Conservation (phyloP, 1,139 yeast genomes). For the Hyphopichia buzzinii region DNA sequence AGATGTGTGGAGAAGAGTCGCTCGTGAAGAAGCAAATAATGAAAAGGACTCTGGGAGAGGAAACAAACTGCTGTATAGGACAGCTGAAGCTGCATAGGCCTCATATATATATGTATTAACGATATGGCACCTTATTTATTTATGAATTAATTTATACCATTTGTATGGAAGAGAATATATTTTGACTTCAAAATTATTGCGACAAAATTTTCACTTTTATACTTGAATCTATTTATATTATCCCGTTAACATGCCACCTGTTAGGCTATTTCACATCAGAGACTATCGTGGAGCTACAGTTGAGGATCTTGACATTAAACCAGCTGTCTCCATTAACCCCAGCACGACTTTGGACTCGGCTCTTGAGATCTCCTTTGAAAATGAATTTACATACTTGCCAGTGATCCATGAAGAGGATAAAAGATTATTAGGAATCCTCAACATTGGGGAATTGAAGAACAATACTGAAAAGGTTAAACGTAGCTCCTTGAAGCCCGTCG, state of each 20-base stretch:
- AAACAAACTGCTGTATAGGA: conserved; percentile 26
- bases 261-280: conserved; percentile 26
- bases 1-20: conserved; percentile 71
- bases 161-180: too few species aligned
- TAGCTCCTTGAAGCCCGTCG: conserved; percentile 28
- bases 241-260: conserved; percentile 3
- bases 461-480: conserved; percentile 20
- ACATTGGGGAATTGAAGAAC: conserved; percentile 44
- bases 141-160: too few species aligned
- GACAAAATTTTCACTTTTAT: too few species aligned
- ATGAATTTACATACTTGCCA: conserved; percentile 57
- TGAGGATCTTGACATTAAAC: conserved; percentile 61
- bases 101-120: conserved; percentile 5
- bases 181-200: too few species aligned
- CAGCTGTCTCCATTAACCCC: conserved; percentile 59
- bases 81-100: conserved; percentile 51
- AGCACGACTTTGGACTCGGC: conserved; percentile 49
- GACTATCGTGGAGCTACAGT: conserved; percentile 56
- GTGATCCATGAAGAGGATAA: conserved; percentile 52
- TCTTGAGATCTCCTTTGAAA: conserved; percentile 50
- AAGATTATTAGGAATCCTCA: conserved; percentile 54
- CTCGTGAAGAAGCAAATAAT: conserved; percentile 38
- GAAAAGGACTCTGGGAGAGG: conserved; percentile 21
- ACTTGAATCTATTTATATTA: too few species aligned
- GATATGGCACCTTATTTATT: not conserved